phyloP scores from a whole-genome alignment of 192 early-diverging fungal species.

The Funneliformis mosseae region DNA sequence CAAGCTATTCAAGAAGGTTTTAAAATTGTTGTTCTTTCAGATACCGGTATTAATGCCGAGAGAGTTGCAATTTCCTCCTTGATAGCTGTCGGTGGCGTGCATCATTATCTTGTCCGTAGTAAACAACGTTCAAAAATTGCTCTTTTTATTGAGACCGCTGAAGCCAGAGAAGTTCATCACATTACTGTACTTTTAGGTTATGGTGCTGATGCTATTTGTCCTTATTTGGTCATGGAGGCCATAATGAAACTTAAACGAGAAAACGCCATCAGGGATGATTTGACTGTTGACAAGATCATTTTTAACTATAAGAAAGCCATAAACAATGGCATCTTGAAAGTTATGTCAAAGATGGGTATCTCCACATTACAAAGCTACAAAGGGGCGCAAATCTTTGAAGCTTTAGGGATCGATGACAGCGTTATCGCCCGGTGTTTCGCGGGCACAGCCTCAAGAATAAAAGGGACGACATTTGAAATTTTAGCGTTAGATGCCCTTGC shows the following conservation, averaged over 20 bases:
- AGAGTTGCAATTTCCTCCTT: constrained; percentile 84
- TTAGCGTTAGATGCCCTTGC: constrained; percentile 88
- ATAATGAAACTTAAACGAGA: constrained; percentile 90
- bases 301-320: constrained; percentile 84
- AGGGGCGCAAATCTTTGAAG: constrained; percentile 99
- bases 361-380: constrained; percentile 97
- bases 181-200: constrained; percentile 94
- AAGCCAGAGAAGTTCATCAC: constrained; percentile 95
- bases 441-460: constrained; percentile 94
- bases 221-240: constrained; percentile 89
- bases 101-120: constrained; percentile 88
- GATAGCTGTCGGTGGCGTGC: constrained; percentile 88
- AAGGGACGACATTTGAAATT: constrained; percentile 72
- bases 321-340: constrained; percentile 95
- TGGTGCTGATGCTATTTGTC: constrained; percentile 93
- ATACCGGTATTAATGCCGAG: constrained; percentile 60
- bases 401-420: constrained; percentile 84
- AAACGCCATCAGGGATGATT: constrained; percentile 61
- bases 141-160: constrained; percentile 87
- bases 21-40: constrained; percentile 86
- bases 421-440: constrained; percentile 92
- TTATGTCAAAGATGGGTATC: constrained; percentile 99
- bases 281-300: constrained; percentile 70
- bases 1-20: constrained; percentile 77
- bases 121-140: constrained; percentile 89